Evolutionary conservation across 2,329 filamentous ascomycete genomes (phyloP), one percentile per base, ranked within the genome.

Genomic region (Pyrenophora graminea): DNA sequence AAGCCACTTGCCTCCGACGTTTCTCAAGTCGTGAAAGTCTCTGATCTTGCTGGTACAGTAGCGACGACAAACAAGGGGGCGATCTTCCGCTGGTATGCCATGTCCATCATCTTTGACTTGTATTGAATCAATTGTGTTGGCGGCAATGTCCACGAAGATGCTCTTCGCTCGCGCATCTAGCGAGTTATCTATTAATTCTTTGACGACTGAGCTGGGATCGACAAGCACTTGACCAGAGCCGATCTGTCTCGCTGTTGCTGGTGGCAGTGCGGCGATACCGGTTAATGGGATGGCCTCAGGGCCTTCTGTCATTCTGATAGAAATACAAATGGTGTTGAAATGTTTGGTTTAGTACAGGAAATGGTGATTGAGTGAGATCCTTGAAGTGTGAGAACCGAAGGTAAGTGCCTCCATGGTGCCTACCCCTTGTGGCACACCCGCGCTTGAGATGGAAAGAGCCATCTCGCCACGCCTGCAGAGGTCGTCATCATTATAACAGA

Each of bases 141-240:
- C 62, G 3, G 86, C 82, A 12, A 91, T 77, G 23, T 83, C 74
- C 19, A 92, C 75, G 45, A 88, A 83, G 50, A 93, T 77, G 2
- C 80, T 80, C 2, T 82, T 87, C 10, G 89, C 87, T 45, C 80
- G 77, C 6, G 88, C 87, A 70, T 93, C 89, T 17, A 92, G 80
- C 37, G 88, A 80, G 69, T 93, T 92, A 61, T 92, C 89, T 27
- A 92, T 71, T 3, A 92, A 82, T 71, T 92, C 89, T 66, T 92
- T 92, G 61, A 91, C 81, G 2, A 90, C 74, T 9, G 82, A 80
- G 10, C 78, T 74, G 0, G 88, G 80, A 6, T 83, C 82, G 4
- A 80, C 77, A 42, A 91, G 79, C 39, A 80, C 78, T 59, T 85
- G 78, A 2, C 82, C 78, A 6, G 87, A 84, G 31, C 84, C 81